Conservation (phyloP, 371 early-diverging fungal species). For the Thermomucor indicae-seudaticae region DNA sequence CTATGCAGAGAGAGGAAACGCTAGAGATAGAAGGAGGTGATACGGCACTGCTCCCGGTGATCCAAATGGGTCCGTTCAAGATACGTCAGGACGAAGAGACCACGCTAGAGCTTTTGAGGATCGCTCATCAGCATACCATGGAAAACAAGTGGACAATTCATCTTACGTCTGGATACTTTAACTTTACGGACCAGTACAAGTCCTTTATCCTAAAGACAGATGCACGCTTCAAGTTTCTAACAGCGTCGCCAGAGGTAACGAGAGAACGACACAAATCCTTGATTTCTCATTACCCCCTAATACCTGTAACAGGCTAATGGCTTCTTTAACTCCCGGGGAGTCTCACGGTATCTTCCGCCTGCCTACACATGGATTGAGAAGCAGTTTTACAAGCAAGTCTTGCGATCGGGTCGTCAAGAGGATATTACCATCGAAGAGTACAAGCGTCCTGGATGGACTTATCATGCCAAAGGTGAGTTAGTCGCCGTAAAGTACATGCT, state of each 20-base stretch:
- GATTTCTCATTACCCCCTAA: neutral
- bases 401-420: constrained; percentile 28
- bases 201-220: constrained; percentile 52
- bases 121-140: constrained; percentile 25
- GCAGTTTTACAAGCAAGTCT: constrained; percentile 51
- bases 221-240: constrained; percentile 63
- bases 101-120: constrained; percentile 57
- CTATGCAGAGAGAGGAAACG: neutral
- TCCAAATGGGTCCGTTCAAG: constrained; percentile 85
- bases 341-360: constrained; percentile 82
- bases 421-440: constrained; percentile 70
- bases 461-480: constrained; percentile 79
- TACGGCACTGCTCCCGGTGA: constrained; percentile 77
- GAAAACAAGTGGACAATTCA: constrained; percentile 43
- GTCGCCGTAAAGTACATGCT: neutral
- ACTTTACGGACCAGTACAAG: constrained; percentile 73
- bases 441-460: constrained; percentile 81
- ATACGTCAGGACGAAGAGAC: constrained; percentile 76
- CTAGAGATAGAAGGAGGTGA: constrained; percentile 30
- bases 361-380: constrained; percentile 84
- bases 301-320: constrained; percentile 77
- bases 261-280: neutral
- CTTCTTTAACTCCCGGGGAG: constrained; percentile 83
- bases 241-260: constrained; percentile 83
- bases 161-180: constrained; percentile 93